Conservation (phyloP, 495 filamentous ascomycete species). For the Aspergillus homomorphus region DNA sequence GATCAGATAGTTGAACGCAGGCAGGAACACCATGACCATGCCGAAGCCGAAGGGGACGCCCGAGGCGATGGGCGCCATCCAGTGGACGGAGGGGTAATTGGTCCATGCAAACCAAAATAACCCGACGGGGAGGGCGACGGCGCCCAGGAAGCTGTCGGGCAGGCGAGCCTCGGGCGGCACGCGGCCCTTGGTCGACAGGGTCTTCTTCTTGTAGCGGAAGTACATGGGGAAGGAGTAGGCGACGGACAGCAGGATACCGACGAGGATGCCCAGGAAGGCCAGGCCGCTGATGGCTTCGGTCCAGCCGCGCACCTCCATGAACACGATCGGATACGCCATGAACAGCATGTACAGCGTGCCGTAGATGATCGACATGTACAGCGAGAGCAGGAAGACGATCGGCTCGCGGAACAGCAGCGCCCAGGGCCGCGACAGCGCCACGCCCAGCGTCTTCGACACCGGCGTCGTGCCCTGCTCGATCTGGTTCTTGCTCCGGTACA, state of each 20-base stretch:
- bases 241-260: not conserved
- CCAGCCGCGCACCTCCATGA: not conserved
- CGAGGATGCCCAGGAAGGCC: not conserved
- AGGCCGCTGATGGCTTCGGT: not conserved
- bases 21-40: not conserved
- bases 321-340: not conserved
- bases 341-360: constrained; percentile 2
- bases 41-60: not conserved
- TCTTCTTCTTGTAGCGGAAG: not conserved
- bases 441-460: not conserved
- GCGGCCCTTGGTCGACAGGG: not conserved
- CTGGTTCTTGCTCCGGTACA: not conserved
- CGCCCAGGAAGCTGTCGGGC: not conserved
- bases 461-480: not conserved
- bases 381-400: not conserved
- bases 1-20: not conserved
- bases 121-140: not conserved
- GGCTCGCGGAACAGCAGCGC: not conserved
- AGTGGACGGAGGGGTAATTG: not conserved
- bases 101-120: constrained; percentile 2
- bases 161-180: not conserved
- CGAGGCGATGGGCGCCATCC: not conserved
- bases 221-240: not conserved
- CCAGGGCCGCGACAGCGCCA: not conserved
- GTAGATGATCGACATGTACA: not conserved